A percentile compares a stretch with the other conserved stretches of the same genome.
phyloP scores from a whole-genome alignment of 129 eudicot genomes.

The Arctium minus region DNA sequence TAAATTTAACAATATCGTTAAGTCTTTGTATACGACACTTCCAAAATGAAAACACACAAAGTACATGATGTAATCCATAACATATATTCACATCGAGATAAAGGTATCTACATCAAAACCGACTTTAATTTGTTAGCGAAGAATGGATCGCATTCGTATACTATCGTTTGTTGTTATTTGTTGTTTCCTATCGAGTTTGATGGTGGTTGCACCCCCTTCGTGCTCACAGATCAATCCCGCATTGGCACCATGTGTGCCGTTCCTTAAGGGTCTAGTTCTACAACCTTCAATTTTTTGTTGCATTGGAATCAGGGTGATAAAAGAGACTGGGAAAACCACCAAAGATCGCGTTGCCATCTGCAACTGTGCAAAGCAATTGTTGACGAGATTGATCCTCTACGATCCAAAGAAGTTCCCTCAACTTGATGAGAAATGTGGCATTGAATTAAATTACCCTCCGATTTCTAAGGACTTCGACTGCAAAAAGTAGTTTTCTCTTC shows the following conservation, averaged over 20 bases:
- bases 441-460: background rate
- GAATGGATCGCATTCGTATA: background rate
- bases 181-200: background rate
- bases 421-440: background rate
- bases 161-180: background rate
- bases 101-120: background rate
- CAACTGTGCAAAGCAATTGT: background rate
- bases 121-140: background rate
- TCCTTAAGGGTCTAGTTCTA: background rate
- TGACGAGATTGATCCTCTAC: background rate
- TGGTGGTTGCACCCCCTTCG: background rate
- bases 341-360: background rate
- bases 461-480: background rate
- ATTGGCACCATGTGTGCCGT: background rate
- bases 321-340: background rate
- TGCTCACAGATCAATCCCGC: background rate
- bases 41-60: background rate
- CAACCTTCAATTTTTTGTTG: background rate
- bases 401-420: background rate
- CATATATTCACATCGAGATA: background rate
- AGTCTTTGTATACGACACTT: background rate
- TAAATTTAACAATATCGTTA: background rate
- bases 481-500: background rate
- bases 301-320: background rate
- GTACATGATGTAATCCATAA: background rate